Base-by-base conservation (phyloP, 2,329 filamentous ascomycete species). In the Aspergillus neotritici region DNA sequence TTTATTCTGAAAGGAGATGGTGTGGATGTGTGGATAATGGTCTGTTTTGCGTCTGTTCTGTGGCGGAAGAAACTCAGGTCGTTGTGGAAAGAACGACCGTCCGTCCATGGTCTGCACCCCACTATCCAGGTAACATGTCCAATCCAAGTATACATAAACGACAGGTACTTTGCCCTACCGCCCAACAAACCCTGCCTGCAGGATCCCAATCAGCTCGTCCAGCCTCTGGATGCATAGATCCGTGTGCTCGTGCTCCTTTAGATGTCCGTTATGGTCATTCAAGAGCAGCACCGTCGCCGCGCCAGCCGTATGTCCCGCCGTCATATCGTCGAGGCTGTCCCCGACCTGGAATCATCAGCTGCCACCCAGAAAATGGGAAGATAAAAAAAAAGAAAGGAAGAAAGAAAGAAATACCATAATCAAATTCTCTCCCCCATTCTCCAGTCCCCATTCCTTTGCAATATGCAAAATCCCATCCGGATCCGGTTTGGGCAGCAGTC, bases 321-420 rank as follows among this genome's bases (percentile, higher is more conserved):
- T 86, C 80, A 97, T 94, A 62, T 98, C 93, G 63, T 97, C 93
- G 43, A 94, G 80, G 12, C 84, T 89, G 61, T 91, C 86, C 4
- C 86, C 86, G 15, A 75, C 71, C 72, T 68, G 56, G 40, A 32
- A 34, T 30, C 9, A 29, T 28, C 11, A 36, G 13, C 16, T 28
- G 9, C 17, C 17, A 36, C 7, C 21, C 21, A 25, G 21, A 25
- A 5, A 3, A 25, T 11, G 1, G n/a, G 21, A 12, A 15, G 14
- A 4, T 12, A 43, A 34, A 28, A 16, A 17, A 29, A 13, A 14
- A 33, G 31, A 31, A 35, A 33, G 10, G 40, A 5, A n/a, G 17
- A 14, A 37, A 9, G 29, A 28, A 34, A 34, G 14, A 52, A 50
- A 34, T 48, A 66, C 64, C 64, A 66, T 67, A 15, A 67, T 66